Percentiles rank a stretch among this genome's conserved stretches.
These are phyloP conservation scores for Talaromyces islandicus DNA, from an alignment of 2,329 filamentous ascomycete genomes.

Conservation along the genomic window DNA sequence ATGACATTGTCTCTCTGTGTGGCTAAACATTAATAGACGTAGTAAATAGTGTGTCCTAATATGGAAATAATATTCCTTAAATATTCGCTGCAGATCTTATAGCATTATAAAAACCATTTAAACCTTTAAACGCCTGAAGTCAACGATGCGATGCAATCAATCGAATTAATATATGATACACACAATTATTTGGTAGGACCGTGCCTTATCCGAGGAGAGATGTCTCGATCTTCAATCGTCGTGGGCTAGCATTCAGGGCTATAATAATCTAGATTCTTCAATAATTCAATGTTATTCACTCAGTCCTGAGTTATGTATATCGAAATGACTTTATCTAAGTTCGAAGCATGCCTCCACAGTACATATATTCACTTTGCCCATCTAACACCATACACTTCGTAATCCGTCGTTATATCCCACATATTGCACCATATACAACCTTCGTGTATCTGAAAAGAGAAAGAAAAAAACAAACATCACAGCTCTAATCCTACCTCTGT, in stretches of 20 bases:
- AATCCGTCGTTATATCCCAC: background rate
- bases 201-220: too few species aligned
- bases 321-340: background rate
- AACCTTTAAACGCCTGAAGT: too few species aligned
- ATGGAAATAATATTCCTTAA: too few species aligned
- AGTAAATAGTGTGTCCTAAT: background rate
- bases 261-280: too few species aligned
- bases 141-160: too few species aligned
- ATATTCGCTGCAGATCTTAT: too few species aligned
- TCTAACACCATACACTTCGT: background rate
- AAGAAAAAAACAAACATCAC: background rate
- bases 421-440: background rate
- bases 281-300: too few species aligned
- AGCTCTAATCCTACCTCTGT: background rate
- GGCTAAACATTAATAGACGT: background rate
- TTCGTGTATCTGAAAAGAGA: background rate
- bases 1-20: constrained; percentile 18
- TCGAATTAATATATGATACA: background rate
- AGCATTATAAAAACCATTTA: too few species aligned
- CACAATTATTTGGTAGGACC: too few species aligned
- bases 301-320: background rate
- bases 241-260: too few species aligned
- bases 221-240: too few species aligned
- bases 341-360: background rate
- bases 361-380: background rate